Percentiles rank a stretch among this genome's conserved stretches.
These are phyloP conservation scores for Neopestalotiopsis rosae DNA, from an alignment of 2,329 filamentous ascomycete species.

Conservation along the genomic window DNA sequence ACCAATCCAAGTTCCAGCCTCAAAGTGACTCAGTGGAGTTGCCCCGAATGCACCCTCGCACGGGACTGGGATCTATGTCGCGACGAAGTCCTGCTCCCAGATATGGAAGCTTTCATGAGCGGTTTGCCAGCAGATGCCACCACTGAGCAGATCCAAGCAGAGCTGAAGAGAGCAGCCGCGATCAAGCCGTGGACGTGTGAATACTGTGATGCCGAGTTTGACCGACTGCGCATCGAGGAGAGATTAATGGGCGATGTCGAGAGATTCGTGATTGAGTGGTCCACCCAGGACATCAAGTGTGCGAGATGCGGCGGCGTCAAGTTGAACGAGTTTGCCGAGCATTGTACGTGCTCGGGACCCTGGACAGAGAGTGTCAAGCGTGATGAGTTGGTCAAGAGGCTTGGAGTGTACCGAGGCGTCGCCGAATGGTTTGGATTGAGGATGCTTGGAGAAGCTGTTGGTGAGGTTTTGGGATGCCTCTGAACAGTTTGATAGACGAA, in stretches of 20 bases:
- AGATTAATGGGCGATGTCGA: conserved; percentile 78
- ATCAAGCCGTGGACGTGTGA: conserved; percentile 73
- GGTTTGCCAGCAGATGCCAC: conserved; percentile 21
- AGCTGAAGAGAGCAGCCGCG: conserved; percentile 33
- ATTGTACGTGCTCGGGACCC: conserved; percentile 88
- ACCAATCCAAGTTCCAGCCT: conserved; percentile 82
- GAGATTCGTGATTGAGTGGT: conserved; percentile 77
- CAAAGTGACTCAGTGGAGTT: conserved; percentile 77
- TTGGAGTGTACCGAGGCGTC: conserved; percentile 76
- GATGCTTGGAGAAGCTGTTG: conserved; percentile 80
- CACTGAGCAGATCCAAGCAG: conserved; percentile 19
- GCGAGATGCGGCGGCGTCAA: conserved; percentile 71
- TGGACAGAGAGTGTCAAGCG: conserved; percentile 78
- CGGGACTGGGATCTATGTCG: conserved; percentile 92
- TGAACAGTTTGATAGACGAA: not conserved
- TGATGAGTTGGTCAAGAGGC: conserved; percentile 66
- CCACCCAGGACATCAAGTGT: conserved; percentile 89
- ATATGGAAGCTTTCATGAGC: conserved; percentile 34
- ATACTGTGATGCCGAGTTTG: conserved; percentile 77
- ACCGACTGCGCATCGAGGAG: conserved; percentile 85
- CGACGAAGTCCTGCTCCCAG: conserved; percentile 79
- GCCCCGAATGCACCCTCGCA: conserved; percentile 87
- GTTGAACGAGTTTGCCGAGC: conserved; percentile 94
- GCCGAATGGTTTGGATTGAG: conserved; percentile 79
- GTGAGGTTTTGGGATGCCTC: conserved; percentile 55